Conservation (phyloP, 169 alveolate genomes). For the Plasmodium inui region DNA sequence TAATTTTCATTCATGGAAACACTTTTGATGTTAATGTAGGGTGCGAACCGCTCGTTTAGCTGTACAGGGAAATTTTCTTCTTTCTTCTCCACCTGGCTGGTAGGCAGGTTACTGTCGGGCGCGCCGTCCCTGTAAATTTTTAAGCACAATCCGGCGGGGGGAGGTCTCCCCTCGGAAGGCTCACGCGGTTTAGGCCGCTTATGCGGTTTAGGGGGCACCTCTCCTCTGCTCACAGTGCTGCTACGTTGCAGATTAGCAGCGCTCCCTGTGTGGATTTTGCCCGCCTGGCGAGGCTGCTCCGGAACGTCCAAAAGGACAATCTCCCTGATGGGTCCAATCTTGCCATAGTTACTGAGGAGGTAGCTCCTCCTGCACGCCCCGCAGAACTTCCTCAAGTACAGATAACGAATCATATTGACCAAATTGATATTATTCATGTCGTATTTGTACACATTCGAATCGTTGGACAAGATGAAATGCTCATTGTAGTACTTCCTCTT, state of each 20-base stretch:
- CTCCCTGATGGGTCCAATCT: slow-evolving; percentile 1
- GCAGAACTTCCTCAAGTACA: slow-evolving; percentile 17
- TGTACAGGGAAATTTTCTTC: neutral
- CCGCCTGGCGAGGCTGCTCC: neutral
- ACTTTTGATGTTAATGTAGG: slow-evolving; percentile 34
- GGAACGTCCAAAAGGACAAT: slow-evolving; percentile 6
- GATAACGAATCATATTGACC: slow-evolving; percentile 51
- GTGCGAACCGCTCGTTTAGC: slow-evolving; percentile 31
- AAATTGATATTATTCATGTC: slow-evolving; percentile 51
- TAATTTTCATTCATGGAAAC: slow-evolving; percentile 34
- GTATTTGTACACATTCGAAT: slow-evolving; percentile 55
- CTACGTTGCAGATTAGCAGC: neutral
- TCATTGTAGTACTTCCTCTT: slow-evolving; percentile 9
- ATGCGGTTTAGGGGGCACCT: neutral
- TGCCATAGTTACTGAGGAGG: slow-evolving; percentile 65
- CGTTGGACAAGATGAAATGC: slow-evolving; percentile 1
- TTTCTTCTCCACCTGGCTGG: neutral
- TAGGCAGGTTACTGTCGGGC: neutral
- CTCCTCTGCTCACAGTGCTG: neutral
- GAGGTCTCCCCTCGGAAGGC: neutral
- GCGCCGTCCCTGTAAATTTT: slow-evolving; percentile 32
- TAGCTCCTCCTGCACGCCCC: slow-evolving; percentile 7
- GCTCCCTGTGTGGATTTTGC: neutral
- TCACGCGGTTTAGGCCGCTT: no score
- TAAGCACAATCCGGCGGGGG: neutral